A percentile compares a stretch with the other conserved stretches of the same genome.
phyloP scores from a whole-genome alignment of 2,329 filamentous ascomycete species.

The Huntiella abstrusa region DNA sequence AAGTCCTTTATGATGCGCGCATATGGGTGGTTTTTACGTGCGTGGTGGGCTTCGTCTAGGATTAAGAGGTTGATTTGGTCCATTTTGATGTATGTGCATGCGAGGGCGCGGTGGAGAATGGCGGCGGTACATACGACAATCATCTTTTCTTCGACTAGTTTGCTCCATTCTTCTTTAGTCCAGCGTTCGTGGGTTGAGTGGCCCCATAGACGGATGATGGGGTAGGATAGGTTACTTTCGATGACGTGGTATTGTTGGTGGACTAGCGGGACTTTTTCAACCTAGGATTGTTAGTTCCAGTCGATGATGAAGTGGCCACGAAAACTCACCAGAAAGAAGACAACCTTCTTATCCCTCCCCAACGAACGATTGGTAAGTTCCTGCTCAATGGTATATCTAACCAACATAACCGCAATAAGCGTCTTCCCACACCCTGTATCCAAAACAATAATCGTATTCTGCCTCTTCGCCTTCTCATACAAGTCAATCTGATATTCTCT shows the following conservation, averaged over 20 bases:
- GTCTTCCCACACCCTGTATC: conserved; percentile 96
- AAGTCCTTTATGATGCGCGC: conserved; percentile 78
- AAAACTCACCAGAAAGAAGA: conserved; percentile 68
- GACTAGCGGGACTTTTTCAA: conserved; percentile 75
- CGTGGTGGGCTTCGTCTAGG: conserved; percentile 92
- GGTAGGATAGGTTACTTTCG: conserved; percentile 59
- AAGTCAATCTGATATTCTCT: conserved; percentile 85
- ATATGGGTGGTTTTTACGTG: conserved; percentile 86
- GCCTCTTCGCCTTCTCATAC: conserved; percentile 66
- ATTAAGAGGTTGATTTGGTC: conserved; percentile 72
- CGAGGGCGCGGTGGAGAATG: conserved; percentile 60
- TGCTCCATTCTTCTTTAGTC: conserved; percentile 29
- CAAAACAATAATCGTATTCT: conserved; percentile 82
- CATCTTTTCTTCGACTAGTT: conserved; percentile 45
- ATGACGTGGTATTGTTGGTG: conserved; percentile 79
- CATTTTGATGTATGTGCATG: conserved; percentile 64
- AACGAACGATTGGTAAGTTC: conserved; percentile 52
- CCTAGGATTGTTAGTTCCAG: conserved; percentile 21
- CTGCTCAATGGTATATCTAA: conserved; percentile 55
- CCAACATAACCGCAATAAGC: conserved; percentile 74
- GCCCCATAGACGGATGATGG: conserved; percentile 57
- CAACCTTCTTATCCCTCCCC: conserved; percentile 42
- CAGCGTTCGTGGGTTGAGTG: conserved; percentile 32
- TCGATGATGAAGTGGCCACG: no score
- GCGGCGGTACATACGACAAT: conserved; percentile 86